phyloP scores from a whole-genome alignment of 2,329 filamentous ascomycete species.

The Ascochyta viciae-villosae region DNA sequence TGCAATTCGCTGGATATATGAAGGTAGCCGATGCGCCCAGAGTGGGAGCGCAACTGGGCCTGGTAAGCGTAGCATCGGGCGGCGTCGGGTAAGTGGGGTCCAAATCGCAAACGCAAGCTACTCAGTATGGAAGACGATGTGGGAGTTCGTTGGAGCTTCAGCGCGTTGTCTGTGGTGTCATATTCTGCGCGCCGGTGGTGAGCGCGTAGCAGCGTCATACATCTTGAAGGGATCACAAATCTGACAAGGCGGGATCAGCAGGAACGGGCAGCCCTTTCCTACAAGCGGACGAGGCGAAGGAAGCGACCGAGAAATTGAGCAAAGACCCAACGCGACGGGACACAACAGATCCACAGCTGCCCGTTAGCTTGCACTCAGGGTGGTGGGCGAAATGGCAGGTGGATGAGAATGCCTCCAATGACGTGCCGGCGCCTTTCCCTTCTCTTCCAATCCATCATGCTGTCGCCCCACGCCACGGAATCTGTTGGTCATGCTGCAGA shows the following conservation, averaged over 20 bases:
- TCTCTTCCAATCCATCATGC: conserved; percentile 7
- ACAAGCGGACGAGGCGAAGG: conserved; percentile 2
- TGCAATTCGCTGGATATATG: conserved; percentile 12
- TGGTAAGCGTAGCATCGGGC: conserved; percentile 14
- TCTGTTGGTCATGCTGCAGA: conserved; percentile 12
- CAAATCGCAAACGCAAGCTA: conserved; percentile 2
- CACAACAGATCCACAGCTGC: conserved; percentile 22
- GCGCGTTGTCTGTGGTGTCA: conserved; percentile 6
- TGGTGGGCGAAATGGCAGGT: conserved; percentile 22
- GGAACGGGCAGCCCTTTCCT: conserved; percentile 8
- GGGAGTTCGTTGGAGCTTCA: conserved; percentile 3
- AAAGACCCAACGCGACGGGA: conserved; percentile 16
- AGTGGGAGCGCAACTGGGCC: conserved; percentile 3
- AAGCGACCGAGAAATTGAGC: conserved; percentile 8
- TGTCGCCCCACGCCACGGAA: conserved; percentile 9
- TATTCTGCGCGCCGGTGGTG: conserved; percentile 18
- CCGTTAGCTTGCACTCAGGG: conserved; percentile 18
- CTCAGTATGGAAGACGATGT: not conserved
- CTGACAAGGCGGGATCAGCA: conserved; percentile 18
- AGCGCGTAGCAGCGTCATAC: conserved; percentile 27
- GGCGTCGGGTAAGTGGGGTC: conserved; percentile 12
- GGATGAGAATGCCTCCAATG: conserved; percentile 19
- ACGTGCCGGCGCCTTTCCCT: conserved; percentile 8
- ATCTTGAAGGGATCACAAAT: conserved; percentile 20
- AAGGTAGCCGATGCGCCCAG: conserved; percentile 4